phyloP scores from a whole-genome alignment of 495 filamentous ascomycete genomes.

The Tuber magnatum region DNA sequence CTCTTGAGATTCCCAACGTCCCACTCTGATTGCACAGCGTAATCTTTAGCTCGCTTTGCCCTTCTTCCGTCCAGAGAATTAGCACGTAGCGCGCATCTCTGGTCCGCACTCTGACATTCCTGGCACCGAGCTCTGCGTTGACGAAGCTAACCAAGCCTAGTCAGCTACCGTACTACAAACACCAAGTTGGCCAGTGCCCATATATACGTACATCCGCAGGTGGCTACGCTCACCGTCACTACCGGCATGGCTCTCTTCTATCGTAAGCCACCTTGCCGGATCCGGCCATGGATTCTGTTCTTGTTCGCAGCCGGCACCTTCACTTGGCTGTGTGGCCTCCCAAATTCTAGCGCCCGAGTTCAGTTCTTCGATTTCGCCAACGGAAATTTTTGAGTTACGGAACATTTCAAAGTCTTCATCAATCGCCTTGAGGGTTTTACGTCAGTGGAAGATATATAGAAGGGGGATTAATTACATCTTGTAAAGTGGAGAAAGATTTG shows the following conservation, averaged over 20 bases:
- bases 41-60: slow-evolving; percentile 3
- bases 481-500: not conserved
- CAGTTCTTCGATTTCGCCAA: not conserved
- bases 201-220: not conserved
- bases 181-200: not conserved
- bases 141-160: not conserved
- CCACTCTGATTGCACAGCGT: slow-evolving; percentile 8
- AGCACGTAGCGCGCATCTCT: not conserved
- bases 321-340: not conserved
- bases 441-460: not conserved
- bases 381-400: too few relatives aligned
- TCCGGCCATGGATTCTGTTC: slow-evolving; percentile 28
- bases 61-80: not conserved
- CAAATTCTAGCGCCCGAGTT: not conserved
- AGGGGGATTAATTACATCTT: not conserved
- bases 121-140: not conserved
- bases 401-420: slow-evolving; percentile 18
- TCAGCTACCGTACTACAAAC: not conserved
- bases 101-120: not conserved
- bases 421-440: slow-evolving; percentile 4
- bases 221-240: not conserved
- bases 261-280: slow-evolving; percentile 32
- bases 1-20: not conserved
- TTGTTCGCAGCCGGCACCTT: not conserved
- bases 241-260: slow-evolving; percentile 16